Evolutionary conservation across 2,329 filamentous ascomycete species (phyloP), one percentile per base, ranked within the genome.

Genomic region (Alternaria solani): DNA sequence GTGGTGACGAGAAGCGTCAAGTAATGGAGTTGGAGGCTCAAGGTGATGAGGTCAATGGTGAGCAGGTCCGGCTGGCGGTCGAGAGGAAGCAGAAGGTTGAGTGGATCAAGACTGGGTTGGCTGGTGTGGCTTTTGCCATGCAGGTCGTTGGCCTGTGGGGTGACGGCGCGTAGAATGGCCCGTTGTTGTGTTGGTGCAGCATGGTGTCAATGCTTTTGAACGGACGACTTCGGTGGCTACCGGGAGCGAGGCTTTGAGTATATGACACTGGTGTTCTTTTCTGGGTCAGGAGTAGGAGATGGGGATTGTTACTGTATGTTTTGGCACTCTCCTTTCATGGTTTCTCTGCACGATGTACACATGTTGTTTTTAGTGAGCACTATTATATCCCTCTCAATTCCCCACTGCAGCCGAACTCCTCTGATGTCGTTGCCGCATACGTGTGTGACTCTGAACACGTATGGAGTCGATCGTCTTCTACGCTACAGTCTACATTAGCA

Each of bases 111-210:
- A 75, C 78, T 36, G 74, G 68, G 5, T 70, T 84, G 34, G 77
- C 74, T 12, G 82, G 81, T 2, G 23, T 79, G 20, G 82, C 79
- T 3, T 84, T 84, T 67, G 73, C 75, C 12, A 81, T 84, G 80
- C 78, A 75, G 26, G 75, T 84, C 16, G 75, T 84, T 36, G 82
- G 82, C 0, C 72, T 84, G 41, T 84, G 82, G 82, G 82, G 82
- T 1, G 82, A 84, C 68, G 81, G 76, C 14, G 73, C 74, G 42
- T 63, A 60, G 53, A 32, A 16, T 32, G 18, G 4, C 7, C 7
- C n/a, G 1, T 18, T 28, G 3, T 5, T 2, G 11, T 25, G 23
- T n/a, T 7, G n/a, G 7, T 20, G 36, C 42, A 11, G 18, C 11
- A 20, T 5, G 16, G 26, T 7, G 2, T 4, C 6, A 14, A 12